These are phyloP conservation scores for Trichoderma simmonsii DNA, from an alignment of 2,329 filamentous ascomycete species.

Conservation along the genomic window DNA sequence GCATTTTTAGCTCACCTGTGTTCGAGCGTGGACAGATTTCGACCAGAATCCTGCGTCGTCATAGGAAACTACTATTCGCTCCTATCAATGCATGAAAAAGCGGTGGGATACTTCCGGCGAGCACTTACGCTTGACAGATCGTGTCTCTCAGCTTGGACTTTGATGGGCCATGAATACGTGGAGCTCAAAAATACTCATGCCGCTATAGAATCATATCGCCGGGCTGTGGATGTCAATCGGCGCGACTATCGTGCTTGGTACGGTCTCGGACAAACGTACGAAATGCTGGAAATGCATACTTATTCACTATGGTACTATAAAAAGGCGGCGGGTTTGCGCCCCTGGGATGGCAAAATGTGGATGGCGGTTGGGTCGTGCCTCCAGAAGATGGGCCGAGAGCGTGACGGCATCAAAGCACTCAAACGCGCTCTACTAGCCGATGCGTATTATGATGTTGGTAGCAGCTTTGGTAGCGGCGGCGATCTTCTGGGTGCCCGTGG, in stretches of 20 bases:
- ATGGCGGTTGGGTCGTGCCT: constrained; percentile 90
- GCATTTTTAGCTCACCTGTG: constrained; percentile 91
- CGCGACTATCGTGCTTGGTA: constrained; percentile 99
- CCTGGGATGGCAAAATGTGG: constrained; percentile 99
- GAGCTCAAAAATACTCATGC: constrained; percentile 98
- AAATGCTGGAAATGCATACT: constrained; percentile 95
- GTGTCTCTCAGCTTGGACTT: constrained; percentile 92
- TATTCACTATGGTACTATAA: constrained; percentile 98
- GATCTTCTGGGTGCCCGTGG: constrained; percentile 48
- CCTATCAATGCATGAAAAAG: constrained; percentile 93
- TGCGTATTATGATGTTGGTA: constrained; percentile 72
- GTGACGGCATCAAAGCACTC: constrained; percentile 91
- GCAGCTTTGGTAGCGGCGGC: constrained; percentile 49
- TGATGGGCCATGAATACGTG: constrained; percentile 98
- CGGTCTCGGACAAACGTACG: constrained; percentile 92
- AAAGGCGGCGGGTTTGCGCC: constrained; percentile 85
- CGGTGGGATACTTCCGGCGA: constrained; percentile 94
- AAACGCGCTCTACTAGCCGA: constrained; percentile 89
- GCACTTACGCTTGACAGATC: constrained; percentile 85
- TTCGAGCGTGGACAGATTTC: constrained; percentile 88
- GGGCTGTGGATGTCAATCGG: constrained; percentile 92
- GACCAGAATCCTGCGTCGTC: constrained; percentile 93
- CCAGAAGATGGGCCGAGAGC: constrained; percentile 79
- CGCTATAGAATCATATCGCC: constrained; percentile 92
- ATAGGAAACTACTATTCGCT: constrained; percentile 97